These are phyloP conservation scores for Coemansia sp. DNA, from an alignment of 192 early-diverging fungal genomes.

Conservation along the genomic window DNA sequence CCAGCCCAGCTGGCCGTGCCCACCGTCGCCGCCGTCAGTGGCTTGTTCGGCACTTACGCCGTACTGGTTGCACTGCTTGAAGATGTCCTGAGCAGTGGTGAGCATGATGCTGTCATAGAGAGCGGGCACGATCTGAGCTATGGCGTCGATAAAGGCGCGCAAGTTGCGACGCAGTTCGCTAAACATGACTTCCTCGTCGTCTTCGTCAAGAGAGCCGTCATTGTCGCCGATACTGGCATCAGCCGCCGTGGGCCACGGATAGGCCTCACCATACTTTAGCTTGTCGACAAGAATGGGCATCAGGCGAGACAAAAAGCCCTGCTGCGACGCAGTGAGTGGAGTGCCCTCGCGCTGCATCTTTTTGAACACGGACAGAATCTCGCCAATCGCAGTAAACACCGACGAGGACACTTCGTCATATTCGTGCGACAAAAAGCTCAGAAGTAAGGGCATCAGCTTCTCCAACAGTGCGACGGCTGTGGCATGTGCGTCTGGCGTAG, in stretches of 20 bases:
- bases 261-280: constrained; percentile 90
- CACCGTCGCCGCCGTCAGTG: constrained; percentile 26
- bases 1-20: constrained; percentile 51
- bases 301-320: constrained; percentile 37
- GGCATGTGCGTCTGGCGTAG: constrained; percentile 37
- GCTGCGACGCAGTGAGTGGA: constrained; percentile 26
- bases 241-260: constrained; percentile 58
- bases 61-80: constrained; percentile 52
- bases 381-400: constrained; percentile 76
- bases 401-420: constrained; percentile 79
- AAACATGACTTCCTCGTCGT: constrained; percentile 64
- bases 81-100: constrained; percentile 37
- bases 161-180: constrained; percentile 59
- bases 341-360: constrained; percentile 45
- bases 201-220: constrained; percentile 73
- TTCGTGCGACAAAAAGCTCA: constrained; percentile 80
- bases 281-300: constrained; percentile 71
- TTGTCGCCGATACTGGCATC: constrained; percentile 44
- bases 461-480: constrained; percentile 70
- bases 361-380: constrained; percentile 69
- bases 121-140: constrained; percentile 63
- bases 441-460: constrained; percentile 72
- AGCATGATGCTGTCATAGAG: constrained; percentile 49
- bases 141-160: constrained; percentile 72
- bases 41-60: constrained; percentile 51